These are phyloP conservation scores for Talaromyces piceae DNA, from an alignment of 2,329 filamentous ascomycete genomes.

Conservation along the genomic window DNA sequence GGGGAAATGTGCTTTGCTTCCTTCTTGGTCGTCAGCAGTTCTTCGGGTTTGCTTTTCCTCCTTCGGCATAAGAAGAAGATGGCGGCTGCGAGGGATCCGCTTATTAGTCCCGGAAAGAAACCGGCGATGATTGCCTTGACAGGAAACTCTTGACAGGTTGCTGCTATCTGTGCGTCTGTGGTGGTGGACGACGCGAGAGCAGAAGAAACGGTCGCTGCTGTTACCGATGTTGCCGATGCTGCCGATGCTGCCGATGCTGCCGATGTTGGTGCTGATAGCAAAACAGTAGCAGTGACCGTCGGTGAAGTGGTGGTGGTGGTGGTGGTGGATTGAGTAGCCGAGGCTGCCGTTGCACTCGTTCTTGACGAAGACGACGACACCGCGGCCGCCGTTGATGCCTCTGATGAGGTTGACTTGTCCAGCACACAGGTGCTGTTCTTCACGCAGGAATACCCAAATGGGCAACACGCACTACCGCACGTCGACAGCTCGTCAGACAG, in stretches of 20 bases:
- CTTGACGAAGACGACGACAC: too few relatives aligned
- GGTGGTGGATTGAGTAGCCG: slow-evolving; percentile 17
- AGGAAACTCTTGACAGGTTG: slow-evolving; percentile 33
- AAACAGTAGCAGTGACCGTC: slow-evolving; percentile 3
- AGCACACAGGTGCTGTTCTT: slow-evolving; percentile 23
- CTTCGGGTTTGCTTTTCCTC: slow-evolving; percentile 17
- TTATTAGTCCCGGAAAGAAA: slow-evolving; percentile 40
- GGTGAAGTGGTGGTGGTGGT: too few relatives aligned
- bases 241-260: slow-evolving; percentile 12
- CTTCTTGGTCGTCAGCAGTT: slow-evolving; percentile 10
- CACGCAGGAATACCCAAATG: slow-evolving; percentile 40
- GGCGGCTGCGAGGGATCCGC: slow-evolving; percentile 47
- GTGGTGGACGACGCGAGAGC: slow-evolving; percentile 17
- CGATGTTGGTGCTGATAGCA: slow-evolving; percentile 13
- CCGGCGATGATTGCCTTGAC: slow-evolving; percentile 35
- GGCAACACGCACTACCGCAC: slow-evolving; percentile 39
- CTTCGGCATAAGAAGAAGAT: slow-evolving; percentile 38
- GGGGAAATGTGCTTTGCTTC: slow-evolving; percentile 16
- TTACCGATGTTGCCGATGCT: too few relatives aligned
- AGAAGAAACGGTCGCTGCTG: too few relatives aligned
- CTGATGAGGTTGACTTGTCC: slow-evolving; percentile 18
- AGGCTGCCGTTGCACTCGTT: slow-evolving; percentile 14
- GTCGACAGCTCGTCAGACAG: slow-evolving; percentile 32
- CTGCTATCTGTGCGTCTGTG: slow-evolving; percentile 11
- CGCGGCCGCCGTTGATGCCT: slow-evolving; percentile 11